phyloP scores from a whole-genome alignment of 2,329 filamentous ascomycete genomes.

The Huntiella omanensis region DNA sequence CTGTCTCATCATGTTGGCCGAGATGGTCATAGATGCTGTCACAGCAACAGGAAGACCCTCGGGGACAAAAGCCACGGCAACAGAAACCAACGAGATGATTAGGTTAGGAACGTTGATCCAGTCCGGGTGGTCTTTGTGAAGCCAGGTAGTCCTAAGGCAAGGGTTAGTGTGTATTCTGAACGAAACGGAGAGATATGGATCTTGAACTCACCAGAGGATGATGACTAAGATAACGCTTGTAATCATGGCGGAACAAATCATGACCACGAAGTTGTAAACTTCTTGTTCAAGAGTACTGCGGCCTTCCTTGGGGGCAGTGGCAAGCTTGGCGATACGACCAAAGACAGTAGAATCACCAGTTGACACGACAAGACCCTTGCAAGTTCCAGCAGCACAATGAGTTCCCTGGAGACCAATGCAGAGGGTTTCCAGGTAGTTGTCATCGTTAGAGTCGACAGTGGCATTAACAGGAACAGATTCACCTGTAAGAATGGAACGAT shows the following conservation, averaged over 20 bases:
- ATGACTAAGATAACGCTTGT: constrained; percentile 97
- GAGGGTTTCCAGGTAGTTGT: constrained; percentile 69
- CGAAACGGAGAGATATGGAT: constrained; percentile 31
- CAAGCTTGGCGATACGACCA: constrained; percentile 97
- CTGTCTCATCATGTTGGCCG: constrained; percentile 94
- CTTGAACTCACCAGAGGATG: constrained; percentile 92
- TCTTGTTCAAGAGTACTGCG: constrained; percentile 97
- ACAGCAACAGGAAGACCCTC: constrained; percentile 97
- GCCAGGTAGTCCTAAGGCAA: constrained; percentile 45
- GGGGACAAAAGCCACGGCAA: constrained; percentile 92
- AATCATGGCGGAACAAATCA: constrained; percentile 56
- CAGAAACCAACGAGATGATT: constrained; percentile 48
- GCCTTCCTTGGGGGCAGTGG: constrained; percentile 91
- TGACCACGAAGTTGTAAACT: constrained; percentile 83
- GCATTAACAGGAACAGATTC: constrained; percentile 47
- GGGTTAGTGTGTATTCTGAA: constrained; percentile 23
- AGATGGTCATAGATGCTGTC: constrained; percentile 86
- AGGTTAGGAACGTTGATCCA: constrained; percentile 94
- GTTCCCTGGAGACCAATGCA: constrained; percentile 99
- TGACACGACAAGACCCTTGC: constrained; percentile 74
- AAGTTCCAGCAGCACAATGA: constrained; percentile 85
- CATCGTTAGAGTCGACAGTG: constrained; percentile 50
- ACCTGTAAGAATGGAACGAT: constrained; percentile 86
- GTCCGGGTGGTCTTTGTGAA: constrained; percentile 95
- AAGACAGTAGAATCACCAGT: constrained; percentile 87